phyloP scores from a whole-genome alignment of 352 stramenopile genomes.

The Phytopythium ostracodes region DNA sequence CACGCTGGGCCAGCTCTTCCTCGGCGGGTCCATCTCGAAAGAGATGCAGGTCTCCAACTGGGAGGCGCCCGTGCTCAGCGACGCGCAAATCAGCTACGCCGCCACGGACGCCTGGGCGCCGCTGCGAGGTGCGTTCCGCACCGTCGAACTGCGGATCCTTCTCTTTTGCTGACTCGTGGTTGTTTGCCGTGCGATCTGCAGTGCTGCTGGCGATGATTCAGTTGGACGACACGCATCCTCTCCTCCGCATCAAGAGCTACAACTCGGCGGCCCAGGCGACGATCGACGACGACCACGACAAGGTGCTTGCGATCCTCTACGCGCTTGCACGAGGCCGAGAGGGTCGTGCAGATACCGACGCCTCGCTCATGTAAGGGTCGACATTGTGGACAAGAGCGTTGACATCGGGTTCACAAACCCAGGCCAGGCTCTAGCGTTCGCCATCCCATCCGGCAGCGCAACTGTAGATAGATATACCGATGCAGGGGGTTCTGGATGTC shows the following conservation, averaged over 20 bases:
- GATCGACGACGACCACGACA: conserved; percentile 36
- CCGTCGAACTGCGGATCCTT: not conserved
- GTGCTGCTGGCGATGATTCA: conserved; percentile 79
- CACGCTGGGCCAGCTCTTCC: conserved; percentile 74
- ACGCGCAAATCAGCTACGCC: conserved; percentile 73
- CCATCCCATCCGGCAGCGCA: not conserved
- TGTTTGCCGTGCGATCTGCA: conserved; percentile 12
- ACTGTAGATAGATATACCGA: not conserved
- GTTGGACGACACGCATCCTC: conserved; percentile 44
- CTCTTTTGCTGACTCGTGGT: conserved; percentile 4
- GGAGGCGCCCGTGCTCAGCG: conserved; percentile 59
- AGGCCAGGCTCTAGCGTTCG: not conserved
- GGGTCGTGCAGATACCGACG: not conserved
- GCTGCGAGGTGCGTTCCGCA: conserved; percentile 37
- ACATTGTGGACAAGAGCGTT: too few species aligned
- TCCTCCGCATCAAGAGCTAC: conserved; percentile 71
- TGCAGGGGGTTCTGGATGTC: not conserved
- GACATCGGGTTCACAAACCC: too few species aligned
- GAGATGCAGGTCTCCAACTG: conserved; percentile 87
- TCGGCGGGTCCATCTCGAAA: conserved; percentile 65
- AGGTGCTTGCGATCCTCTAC: conserved; percentile 46
- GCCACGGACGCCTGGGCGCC: conserved; percentile 79
- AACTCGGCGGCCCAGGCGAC: conserved; percentile 31
- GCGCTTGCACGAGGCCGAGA: conserved; percentile 26
- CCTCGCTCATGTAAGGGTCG: not conserved